A percentile compares a stretch with the other conserved stretches of the same genome.
These are phyloP conservation scores for Helicostylum pulchrum DNA, from an alignment of 192 early-diverging fungal genomes.

Conservation along the genomic window DNA sequence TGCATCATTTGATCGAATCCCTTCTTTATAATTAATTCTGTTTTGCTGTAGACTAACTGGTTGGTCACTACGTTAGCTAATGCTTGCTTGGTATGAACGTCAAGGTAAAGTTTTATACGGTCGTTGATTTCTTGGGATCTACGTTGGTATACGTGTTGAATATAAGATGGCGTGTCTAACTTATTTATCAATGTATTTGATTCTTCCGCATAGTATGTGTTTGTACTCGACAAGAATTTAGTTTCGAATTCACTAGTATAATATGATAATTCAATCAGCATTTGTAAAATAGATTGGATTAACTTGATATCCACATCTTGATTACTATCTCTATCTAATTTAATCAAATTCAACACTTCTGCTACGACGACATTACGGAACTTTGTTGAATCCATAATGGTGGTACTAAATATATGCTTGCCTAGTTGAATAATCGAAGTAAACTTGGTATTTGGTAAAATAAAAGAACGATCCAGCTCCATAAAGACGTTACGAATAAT, in stretches of 20 bases:
- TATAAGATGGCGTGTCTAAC: constrained; percentile 63
- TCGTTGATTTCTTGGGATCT: constrained; percentile 64
- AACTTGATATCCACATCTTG: constrained; percentile 57
- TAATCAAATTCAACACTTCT: constrained; percentile 9
- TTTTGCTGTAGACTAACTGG: constrained; percentile 67
- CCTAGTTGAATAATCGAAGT: constrained; percentile 14
- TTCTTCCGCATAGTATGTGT: constrained; percentile 72
- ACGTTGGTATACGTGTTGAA: constrained; percentile 65
- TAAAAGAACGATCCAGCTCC: constrained; percentile 15
- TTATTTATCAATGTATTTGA: constrained; percentile 51
- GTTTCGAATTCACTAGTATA: constrained; percentile 77
- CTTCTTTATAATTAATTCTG: constrained; percentile 59
- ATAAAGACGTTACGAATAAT: constrained; percentile 17
- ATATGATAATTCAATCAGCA: constrained; percentile 74
- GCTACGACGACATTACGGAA: not conserved
- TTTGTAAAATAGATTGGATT: constrained; percentile 63
- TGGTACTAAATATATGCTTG: constrained; percentile 6
- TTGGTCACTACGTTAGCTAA: constrained; percentile 61
- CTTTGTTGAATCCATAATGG: not conserved
- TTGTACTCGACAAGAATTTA: constrained; percentile 63
- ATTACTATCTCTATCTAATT: constrained; percentile 31
- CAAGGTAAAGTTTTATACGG: constrained; percentile 63
- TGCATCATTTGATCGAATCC: constrained; percentile 78
- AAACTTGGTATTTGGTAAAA: not conserved
- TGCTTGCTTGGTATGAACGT: constrained; percentile 53